Evolutionary conservation across 1,139 yeast species (phyloP).

Genomic region (Wickerhamomyces sp.): DNA sequence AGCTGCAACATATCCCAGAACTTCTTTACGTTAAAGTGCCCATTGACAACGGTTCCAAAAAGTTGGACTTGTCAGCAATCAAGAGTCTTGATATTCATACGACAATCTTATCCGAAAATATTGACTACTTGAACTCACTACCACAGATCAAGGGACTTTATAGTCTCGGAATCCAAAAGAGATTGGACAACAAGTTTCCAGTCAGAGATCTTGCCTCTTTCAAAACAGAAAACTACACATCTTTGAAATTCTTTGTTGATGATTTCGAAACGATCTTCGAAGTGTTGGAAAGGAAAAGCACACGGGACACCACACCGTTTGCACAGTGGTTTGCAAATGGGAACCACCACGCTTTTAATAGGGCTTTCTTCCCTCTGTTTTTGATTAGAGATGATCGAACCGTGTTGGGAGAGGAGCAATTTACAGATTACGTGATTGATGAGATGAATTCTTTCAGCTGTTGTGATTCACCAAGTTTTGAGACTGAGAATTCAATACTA

Average conservation of each 20-base stretch:
- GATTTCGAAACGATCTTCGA: conserved; percentile 31
- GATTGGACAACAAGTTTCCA: conserved; percentile 54
- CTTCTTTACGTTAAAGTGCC: conserved; percentile 13
- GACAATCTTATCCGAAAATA: conserved; percentile 9
- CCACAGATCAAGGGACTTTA: conserved; percentile 40
- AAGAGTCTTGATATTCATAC: conserved; percentile 6
- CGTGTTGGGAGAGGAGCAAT: conserved; percentile 35
- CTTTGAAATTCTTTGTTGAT: conserved; percentile 21
- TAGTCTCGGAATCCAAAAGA: conserved; percentile 44
- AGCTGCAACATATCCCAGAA: conserved; percentile 15
- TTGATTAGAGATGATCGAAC: conserved; percentile 56
- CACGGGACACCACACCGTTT: conserved; percentile 26
- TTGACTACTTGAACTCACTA: conserved; percentile 18
- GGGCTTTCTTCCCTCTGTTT: conserved; percentile 59
- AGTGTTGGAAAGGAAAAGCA: conserved; percentile 33
- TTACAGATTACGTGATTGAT: conserved; percentile 25
- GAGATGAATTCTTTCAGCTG: conserved; percentile 30
- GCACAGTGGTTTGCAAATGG: conserved; percentile 27
- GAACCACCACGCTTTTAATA: conserved; percentile 44
- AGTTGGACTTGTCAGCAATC: conserved; percentile 12
- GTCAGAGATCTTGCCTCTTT: conserved; percentile 38
- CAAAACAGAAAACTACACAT: conserved; percentile 23
- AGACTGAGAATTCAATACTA: conserved; percentile 15
- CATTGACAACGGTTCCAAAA: conserved; percentile 3
- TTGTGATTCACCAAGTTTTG: conserved; percentile 25